Percentiles rank a stretch among this genome's conserved stretches.
phyloP scores from a whole-genome alignment of 2,329 filamentous ascomycete genomes.

The Cladorrhinum sp. region DNA sequence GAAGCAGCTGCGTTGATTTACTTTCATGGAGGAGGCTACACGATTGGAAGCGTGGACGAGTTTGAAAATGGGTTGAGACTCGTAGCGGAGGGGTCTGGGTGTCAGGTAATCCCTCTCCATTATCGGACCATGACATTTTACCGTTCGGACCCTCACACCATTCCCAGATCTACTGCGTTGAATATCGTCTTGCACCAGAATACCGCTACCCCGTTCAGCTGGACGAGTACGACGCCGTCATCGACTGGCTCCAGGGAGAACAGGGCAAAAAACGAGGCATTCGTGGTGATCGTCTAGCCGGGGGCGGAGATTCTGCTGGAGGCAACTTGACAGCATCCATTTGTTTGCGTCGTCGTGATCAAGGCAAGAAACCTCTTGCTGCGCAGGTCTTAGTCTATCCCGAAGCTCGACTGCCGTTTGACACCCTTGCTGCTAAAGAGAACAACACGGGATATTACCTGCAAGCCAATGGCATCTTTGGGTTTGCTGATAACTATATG shows the following conservation, averaged over 20 bases:
- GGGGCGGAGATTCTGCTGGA: conserved; percentile 14
- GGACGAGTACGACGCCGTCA: conserved; percentile 19
- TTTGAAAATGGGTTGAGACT: conserved; percentile 19
- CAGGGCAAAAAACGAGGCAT: conserved; percentile 9
- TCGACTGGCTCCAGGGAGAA: conserved; percentile 16
- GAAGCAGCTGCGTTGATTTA: conserved; percentile 16
- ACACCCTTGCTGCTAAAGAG: conserved; percentile 10
- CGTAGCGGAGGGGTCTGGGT: conserved; percentile 16
- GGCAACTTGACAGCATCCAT: conserved; percentile 15
- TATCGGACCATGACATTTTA: no score
- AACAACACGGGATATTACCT: conserved; percentile 12
- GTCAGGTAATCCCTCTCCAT: conserved; percentile 7
- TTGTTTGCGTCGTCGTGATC: conserved; percentile 13
- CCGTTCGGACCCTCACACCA: no score
- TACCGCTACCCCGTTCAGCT: conserved; percentile 16
- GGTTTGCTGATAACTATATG: conserved; percentile 13
- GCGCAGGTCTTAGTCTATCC: conserved; percentile 16
- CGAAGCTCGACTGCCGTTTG: conserved; percentile 8
- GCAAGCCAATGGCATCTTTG: conserved; percentile 16
- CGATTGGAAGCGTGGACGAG: conserved; percentile 13
- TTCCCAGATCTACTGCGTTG: conserved; percentile 12
- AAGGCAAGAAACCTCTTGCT: conserved; percentile 8
- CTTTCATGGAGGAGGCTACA: conserved; percentile 18
- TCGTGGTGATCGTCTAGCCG: conserved; percentile 6
- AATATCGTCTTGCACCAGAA: conserved; percentile 15